These are phyloP conservation scores for Trichoderma koningii DNA, from an alignment of 2,329 filamentous ascomycete genomes.

Conservation along the genomic window DNA sequence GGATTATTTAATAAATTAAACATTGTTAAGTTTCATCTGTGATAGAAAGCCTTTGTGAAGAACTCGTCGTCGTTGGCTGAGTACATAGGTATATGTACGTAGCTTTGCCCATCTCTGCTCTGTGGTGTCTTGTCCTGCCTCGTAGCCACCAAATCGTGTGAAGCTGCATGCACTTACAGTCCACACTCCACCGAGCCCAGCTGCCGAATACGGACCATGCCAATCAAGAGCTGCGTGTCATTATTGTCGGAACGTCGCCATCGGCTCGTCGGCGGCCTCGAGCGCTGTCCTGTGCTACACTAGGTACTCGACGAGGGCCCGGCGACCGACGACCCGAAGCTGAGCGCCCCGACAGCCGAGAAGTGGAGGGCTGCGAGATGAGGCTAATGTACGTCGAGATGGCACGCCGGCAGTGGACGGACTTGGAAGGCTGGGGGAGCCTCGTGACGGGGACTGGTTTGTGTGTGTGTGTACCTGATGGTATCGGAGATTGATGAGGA, in stretches of 20 bases:
- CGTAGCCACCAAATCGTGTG: too few relatives aligned
- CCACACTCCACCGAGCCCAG: too few relatives aligned
- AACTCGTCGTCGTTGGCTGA: too few relatives aligned
- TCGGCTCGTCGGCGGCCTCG: conserved; percentile 7
- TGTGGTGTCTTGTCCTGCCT: neutral
- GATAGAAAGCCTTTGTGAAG: too few relatives aligned
- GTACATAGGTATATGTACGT: too few relatives aligned
- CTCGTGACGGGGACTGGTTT: neutral
- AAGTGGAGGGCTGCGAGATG: conserved; percentile 14
- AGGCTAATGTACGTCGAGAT: conserved; percentile 23
- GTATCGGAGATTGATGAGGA: neutral
- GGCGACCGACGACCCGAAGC: conserved; percentile 24
- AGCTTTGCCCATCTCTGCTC: too few relatives aligned
- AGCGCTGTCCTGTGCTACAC: neutral
- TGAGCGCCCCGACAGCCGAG: conserved; percentile 17
- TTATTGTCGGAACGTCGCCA: conserved; percentile 4
- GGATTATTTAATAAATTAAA: too few relatives aligned
- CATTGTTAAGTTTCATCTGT: too few relatives aligned
- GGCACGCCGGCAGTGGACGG: neutral
- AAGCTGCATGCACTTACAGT: too few relatives aligned
- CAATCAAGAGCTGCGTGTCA: neutral
- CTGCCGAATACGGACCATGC: neutral
- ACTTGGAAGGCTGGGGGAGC: neutral
- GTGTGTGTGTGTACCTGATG: neutral
- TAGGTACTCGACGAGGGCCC: neutral